Percentiles rank a stretch among this genome's conserved stretches.
phyloP scores from a whole-genome alignment of 2,329 filamentous ascomycete species.

The Aspergillus flavus region DNA sequence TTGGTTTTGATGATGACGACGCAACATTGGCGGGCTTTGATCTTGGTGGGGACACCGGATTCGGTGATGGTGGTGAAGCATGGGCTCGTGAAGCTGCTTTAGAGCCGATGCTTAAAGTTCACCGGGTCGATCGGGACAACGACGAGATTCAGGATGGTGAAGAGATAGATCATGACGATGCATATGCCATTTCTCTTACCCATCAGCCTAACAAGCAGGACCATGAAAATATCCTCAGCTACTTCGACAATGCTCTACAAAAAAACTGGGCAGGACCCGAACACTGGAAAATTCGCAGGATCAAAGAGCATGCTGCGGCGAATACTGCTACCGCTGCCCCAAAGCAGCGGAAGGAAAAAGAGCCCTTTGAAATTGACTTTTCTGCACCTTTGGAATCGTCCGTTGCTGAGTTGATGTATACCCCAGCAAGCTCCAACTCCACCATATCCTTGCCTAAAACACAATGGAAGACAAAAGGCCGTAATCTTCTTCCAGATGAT shows the following conservation, averaged over 20 bases:
- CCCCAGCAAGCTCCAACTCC: constrained; percentile 75
- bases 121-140: constrained; percentile 55
- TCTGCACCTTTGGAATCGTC: constrained; percentile 69
- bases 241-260: constrained; percentile 93
- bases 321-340: constrained; percentile 45
- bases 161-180: constrained; percentile 66
- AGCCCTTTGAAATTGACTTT: constrained; percentile 95
- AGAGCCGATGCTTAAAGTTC: constrained; percentile 82
- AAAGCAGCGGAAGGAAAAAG: constrained; percentile 85
- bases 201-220: constrained; percentile 67
- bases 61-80: constrained; percentile 92
- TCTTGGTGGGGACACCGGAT: constrained; percentile 71
- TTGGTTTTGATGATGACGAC: constrained; percentile 81
- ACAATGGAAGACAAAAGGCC: constrained; percentile 91
- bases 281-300: constrained; percentile 94
- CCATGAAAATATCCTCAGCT: constrained; percentile 94
- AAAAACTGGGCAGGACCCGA: constrained; percentile 99
- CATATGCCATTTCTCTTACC: constrained; percentile 79
- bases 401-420: constrained; percentile 77
- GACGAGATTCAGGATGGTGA: constrained; percentile 56
- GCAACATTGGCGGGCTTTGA: constrained; percentile 71
- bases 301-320: constrained; percentile 73
- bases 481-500: constrained; percentile 92
- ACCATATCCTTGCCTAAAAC: constrained; percentile 86
- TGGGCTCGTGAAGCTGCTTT: constrained; percentile 91